phyloP scores from a whole-genome alignment of 805 yeast genomes.

The Ogataea wickerhamii region DNA sequence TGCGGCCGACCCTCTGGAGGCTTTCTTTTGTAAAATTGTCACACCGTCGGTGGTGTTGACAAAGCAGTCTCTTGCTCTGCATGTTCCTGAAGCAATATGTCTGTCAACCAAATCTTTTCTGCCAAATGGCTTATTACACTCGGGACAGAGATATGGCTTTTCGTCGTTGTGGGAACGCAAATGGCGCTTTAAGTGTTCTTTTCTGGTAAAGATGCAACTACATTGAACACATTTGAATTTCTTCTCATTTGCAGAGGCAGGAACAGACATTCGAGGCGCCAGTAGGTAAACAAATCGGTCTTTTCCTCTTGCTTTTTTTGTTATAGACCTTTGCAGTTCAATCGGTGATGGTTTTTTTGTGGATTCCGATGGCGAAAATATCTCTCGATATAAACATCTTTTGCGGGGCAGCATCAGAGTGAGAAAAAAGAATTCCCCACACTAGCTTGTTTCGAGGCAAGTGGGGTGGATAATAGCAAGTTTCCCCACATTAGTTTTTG shows the following conservation, averaged over 20 bases:
- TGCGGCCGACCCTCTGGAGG: conserved; percentile 5
- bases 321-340: too few relatives aligned
- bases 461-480: too few relatives aligned
- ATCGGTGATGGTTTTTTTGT: too few relatives aligned
- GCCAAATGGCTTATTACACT: conserved; percentile 7
- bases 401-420: too few relatives aligned
- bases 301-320: too few relatives aligned
- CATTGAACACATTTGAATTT: conserved; percentile 7
- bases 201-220: conserved; percentile 7
- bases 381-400: too few relatives aligned
- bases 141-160: conserved; percentile 9
- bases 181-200: conserved; percentile 8
- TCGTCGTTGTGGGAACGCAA: conserved; percentile 10
- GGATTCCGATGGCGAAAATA: background rate
- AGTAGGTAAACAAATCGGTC: too few relatives aligned
- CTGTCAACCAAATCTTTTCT: conserved; percentile 8
- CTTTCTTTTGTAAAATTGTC: background rate
- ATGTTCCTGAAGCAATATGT: conserved; percentile 8
- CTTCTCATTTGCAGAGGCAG: background rate
- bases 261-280: background rate
- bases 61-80: conserved; percentile 5
- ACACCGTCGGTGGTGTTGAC: conserved; percentile 8
- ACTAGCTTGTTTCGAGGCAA: too few relatives aligned
- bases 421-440: too few relatives aligned
- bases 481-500: too few relatives aligned